These are phyloP conservation scores for Pseudohalonectria lignicola DNA, from an alignment of 2,329 filamentous ascomycete species.

Conservation along the genomic window DNA sequence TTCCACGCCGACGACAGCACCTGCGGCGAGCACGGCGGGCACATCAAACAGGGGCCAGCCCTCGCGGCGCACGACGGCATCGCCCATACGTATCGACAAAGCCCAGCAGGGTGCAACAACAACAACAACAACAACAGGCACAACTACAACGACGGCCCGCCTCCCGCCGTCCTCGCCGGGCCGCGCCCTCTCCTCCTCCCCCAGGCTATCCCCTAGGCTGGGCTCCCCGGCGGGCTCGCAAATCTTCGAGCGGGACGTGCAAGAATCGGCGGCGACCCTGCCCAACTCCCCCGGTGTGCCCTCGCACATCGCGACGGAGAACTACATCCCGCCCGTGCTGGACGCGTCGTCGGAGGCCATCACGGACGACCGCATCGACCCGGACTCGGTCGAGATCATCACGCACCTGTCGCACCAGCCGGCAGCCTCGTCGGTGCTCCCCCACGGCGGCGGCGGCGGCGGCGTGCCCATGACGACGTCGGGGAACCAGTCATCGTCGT, in stretches of 20 bases:
- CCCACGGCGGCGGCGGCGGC: conserved; percentile 24
- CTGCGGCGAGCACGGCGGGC: conserved; percentile 8
- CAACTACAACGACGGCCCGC: conserved; percentile 14
- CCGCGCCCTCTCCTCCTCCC: conserved; percentile 54
- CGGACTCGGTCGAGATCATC: conserved; percentile 85
- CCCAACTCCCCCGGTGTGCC: conserved; percentile 80
- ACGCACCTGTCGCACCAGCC: conserved; percentile 78
- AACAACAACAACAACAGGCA: conserved; percentile 24
- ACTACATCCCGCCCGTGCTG: conserved; percentile 83
- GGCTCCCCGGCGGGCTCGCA: conserved; percentile 67
- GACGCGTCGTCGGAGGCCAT: conserved; percentile 89
- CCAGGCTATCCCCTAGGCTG: conserved; percentile 54
- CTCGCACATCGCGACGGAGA: conserved; percentile 85
- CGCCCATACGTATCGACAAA: too few species aligned
- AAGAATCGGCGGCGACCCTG: conserved; percentile 54
- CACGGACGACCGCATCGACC: conserved; percentile 73
- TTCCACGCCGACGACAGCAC: conserved; percentile 13
- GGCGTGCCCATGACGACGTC: too few species aligned
- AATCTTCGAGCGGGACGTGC: conserved; percentile 93
- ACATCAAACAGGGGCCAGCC: conserved; percentile 17
- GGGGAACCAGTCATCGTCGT: conserved; percentile 4
- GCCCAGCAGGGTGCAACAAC: too few species aligned
- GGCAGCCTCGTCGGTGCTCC: conserved; percentile 56
- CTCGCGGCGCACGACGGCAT: conserved; percentile 22
- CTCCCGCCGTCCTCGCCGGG: conserved; percentile 48